A percentile compares a stretch with the other conserved stretches of the same genome.
phyloP scores from a whole-genome alignment of 768 basidiomycete species.

The Suillus alpinus region DNA sequence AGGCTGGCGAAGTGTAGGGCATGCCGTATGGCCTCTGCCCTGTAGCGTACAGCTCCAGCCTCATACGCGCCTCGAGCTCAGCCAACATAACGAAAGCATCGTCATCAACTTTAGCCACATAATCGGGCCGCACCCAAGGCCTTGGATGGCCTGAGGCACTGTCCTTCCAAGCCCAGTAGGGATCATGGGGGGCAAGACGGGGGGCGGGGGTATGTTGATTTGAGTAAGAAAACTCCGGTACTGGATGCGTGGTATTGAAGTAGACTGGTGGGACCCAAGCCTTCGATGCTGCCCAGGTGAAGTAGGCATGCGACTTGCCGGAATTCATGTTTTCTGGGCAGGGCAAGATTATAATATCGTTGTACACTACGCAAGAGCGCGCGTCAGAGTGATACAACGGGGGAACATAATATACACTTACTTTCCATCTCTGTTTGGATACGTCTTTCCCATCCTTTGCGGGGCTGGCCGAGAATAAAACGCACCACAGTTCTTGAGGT shows the following conservation, averaged over 20 bases:
- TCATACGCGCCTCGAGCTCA: slow-evolving; percentile 86
- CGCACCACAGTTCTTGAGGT: slow-evolving; percentile 84
- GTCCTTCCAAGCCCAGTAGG: slow-evolving; percentile 55
- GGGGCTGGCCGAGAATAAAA: slow-evolving; percentile 86
- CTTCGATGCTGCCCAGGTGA: slow-evolving; percentile 87
- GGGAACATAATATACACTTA: slow-evolving; percentile 38
- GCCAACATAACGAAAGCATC: slow-evolving; percentile 95
- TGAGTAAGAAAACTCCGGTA: slow-evolving; percentile 62
- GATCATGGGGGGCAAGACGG: slow-evolving; percentile 69
- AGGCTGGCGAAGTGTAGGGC: slow-evolving; percentile 10
- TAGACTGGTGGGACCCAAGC: slow-evolving; percentile 88
- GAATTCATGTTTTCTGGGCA: slow-evolving; percentile 93
- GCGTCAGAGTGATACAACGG: slow-evolving; percentile 8
- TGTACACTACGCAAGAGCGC: slow-evolving; percentile 54
- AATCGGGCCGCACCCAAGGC: slow-evolving; percentile 87
- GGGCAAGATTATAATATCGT: slow-evolving; percentile 83
- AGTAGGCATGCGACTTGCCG: slow-evolving; percentile 90
- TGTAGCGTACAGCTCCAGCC: slow-evolving; percentile 64
- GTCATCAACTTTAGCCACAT: slow-evolving; percentile 91
- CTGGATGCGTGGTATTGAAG: slow-evolving; percentile 39
- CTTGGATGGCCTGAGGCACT: slow-evolving; percentile 37
- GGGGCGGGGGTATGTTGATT: slow-evolving; percentile 55
- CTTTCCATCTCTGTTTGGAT: slow-evolving; percentile 90
- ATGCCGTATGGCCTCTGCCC: slow-evolving; percentile 25
- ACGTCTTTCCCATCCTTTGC: slow-evolving; percentile 73